A percentile compares a stretch with the other conserved stretches of the same genome.
Conservation (phyloP, 2,329 filamentous ascomycete genomes). For the Trichoderma koningiopsis region DNA sequence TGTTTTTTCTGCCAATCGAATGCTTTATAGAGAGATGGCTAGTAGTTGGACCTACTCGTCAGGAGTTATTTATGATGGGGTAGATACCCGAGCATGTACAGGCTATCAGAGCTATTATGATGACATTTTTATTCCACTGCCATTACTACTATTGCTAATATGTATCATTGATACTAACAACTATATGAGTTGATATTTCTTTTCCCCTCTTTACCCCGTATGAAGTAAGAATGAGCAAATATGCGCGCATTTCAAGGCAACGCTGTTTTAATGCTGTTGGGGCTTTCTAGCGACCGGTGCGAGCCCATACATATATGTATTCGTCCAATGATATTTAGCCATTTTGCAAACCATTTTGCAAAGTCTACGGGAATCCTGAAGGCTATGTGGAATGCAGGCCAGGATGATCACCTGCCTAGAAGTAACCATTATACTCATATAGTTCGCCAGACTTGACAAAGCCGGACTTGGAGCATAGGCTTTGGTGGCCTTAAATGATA, state of each 20-base stretch:
- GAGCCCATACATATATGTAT: neutral
- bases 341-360: neutral
- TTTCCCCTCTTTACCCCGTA: neutral
- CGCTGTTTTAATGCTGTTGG: neutral
- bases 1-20: neutral
- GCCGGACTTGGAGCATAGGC: neutral
- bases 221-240: neutral
- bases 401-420: neutral
- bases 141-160: too few relatives aligned
- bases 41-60: neutral
- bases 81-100: neutral
- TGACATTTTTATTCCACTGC: too few relatives aligned
- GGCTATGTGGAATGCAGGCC: neutral
- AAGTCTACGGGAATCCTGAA: neutral
- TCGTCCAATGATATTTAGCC: neutral
- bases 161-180: too few relatives aligned
- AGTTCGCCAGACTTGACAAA: neutral
- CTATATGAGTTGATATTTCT: too few relatives aligned
- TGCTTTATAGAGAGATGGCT: neutral
- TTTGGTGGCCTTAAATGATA: neutral
- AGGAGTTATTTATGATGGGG: too few relatives aligned
- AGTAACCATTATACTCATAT: neutral
- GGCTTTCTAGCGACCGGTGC: neutral
- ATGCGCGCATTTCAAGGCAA: neutral
- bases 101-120: too few relatives aligned